phyloP scores from a whole-genome alignment of 768 basidiomycete species.

The Cubamyces lactineus region DNA sequence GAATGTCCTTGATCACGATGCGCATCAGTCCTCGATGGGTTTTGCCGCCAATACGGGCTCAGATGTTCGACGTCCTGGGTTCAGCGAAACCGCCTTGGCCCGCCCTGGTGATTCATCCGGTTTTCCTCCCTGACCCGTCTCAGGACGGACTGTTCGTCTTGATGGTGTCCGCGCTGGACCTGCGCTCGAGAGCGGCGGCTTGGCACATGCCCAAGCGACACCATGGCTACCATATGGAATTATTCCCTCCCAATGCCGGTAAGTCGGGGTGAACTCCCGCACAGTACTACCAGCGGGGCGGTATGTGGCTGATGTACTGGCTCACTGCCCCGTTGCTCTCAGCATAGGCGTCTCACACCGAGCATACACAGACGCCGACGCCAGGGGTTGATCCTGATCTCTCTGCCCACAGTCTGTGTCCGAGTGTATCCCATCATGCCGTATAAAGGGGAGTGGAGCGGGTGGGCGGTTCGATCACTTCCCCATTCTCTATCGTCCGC shows the following conservation, averaged over 20 bases:
- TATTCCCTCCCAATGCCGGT: neutral
- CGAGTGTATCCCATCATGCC: constrained; percentile 1
- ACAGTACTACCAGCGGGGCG: neutral
- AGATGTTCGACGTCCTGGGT: neutral
- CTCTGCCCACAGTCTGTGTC: constrained; percentile 1
- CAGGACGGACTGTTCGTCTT: neutral
- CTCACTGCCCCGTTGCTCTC: constrained; percentile 8
- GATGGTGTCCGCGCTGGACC: neutral
- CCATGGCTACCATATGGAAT: neutral
- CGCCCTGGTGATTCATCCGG: constrained; percentile 4
- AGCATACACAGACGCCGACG: neutral
- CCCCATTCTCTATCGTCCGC: constrained; percentile 8
- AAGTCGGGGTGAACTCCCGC: neutral
- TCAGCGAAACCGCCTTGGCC: neutral
- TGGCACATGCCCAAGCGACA: neutral
- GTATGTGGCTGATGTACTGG: constrained; percentile 2
- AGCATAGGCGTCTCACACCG: neutral
- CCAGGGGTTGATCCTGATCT: constrained; percentile 17
- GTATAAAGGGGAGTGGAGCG: constrained; percentile 7
- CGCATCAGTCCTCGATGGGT: constrained; percentile 1
- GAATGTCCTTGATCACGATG: neutral
- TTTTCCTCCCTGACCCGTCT: neutral
- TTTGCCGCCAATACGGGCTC: neutral
- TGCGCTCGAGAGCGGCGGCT: neutral
- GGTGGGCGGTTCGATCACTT: neutral